phyloP scores from a whole-genome alignment of 2,329 filamentous ascomycete genomes.

The Stachybotrys echinatus region DNA sequence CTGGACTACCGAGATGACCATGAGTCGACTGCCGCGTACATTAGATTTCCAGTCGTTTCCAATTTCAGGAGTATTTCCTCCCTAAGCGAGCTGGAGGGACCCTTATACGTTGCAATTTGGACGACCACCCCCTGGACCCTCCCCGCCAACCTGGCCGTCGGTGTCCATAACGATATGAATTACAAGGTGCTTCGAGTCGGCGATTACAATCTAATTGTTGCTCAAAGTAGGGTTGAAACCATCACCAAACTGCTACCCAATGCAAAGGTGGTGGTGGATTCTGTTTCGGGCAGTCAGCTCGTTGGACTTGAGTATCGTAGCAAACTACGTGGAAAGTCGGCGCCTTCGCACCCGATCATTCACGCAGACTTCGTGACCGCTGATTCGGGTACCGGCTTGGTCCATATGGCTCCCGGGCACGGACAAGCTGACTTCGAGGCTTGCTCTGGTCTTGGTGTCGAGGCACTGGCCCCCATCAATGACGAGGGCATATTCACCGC shows the following conservation, averaged over 20 bases:
- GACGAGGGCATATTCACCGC: slow-evolving; percentile 75
- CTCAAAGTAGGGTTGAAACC: slow-evolving; percentile 62
- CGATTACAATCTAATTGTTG: slow-evolving; percentile 62
- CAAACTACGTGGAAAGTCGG: slow-evolving; percentile 55
- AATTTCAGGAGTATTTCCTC: slow-evolving; percentile 23
- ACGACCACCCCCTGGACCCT: slow-evolving; percentile 98
- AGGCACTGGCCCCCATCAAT: slow-evolving; percentile 77
- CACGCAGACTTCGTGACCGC: slow-evolving; percentile 85
- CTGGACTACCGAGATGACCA: slow-evolving; percentile 78
- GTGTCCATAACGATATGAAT: slow-evolving; percentile 66
- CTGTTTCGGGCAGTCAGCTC: slow-evolving; percentile 61
- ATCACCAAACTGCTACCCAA: slow-evolving; percentile 45
- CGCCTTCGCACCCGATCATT: slow-evolving; percentile 63
- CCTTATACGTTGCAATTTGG: slow-evolving; percentile 84
- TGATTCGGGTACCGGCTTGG: slow-evolving; percentile 88
- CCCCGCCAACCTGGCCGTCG: slow-evolving; percentile 87
- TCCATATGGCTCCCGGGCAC: slow-evolving; percentile 90
- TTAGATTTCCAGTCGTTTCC: slow-evolving; percentile 67
- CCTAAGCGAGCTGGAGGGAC: slow-evolving; percentile 34
- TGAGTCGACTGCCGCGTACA: slow-evolving; percentile 66
- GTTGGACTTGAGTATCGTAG: slow-evolving; percentile 64
- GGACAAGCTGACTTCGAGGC: slow-evolving; percentile 94
- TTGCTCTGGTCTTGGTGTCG: slow-evolving; percentile 65
- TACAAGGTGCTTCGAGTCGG: slow-evolving; percentile 64
- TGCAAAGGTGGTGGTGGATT: slow-evolving; percentile 46